These are phyloP conservation scores for Lipomyces sp. DNA, from an alignment of 805 yeast genomes.

Conservation along the genomic window DNA sequence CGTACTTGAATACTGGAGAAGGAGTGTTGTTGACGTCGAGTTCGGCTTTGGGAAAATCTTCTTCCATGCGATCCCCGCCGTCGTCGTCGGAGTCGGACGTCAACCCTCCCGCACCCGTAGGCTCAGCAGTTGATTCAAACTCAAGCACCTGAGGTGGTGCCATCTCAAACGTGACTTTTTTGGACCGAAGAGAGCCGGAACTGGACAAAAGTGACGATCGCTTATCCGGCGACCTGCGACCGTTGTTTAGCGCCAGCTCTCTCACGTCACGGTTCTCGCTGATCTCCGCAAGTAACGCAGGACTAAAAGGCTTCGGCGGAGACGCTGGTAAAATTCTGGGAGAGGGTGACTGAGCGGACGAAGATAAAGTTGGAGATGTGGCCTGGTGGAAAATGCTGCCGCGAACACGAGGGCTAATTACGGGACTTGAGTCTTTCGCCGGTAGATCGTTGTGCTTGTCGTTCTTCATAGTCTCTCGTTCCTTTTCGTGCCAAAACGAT, in stretches of 20 bases:
- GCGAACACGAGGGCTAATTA: slow-evolving; percentile 7
- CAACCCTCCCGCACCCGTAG: neutral
- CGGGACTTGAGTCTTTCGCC: slow-evolving; percentile 7
- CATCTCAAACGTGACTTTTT: slow-evolving; percentile 28
- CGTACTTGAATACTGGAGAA: slow-evolving; percentile 12
- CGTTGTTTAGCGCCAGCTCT: neutral
- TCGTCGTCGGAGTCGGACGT: slow-evolving; percentile 2
- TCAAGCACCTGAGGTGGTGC: slow-evolving; percentile 27
- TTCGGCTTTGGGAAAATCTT: neutral
- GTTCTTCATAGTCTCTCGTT: slow-evolving; percentile 2
- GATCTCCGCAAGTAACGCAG: neutral
- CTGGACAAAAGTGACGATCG: slow-evolving; percentile 22
- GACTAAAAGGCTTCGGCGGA: slow-evolving; percentile 5
- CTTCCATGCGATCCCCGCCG: neutral
- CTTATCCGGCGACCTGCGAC: slow-evolving; percentile 6
- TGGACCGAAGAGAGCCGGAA: slow-evolving; percentile 16
- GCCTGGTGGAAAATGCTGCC: slow-evolving; percentile 18
- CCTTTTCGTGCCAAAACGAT: slow-evolving; percentile 27
- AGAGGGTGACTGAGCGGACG: neutral
- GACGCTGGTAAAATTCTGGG: slow-evolving; percentile 7
- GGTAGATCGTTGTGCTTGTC: neutral
- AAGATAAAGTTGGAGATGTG: neutral
- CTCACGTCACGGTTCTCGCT: neutral
- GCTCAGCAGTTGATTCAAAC: slow-evolving; percentile 18
- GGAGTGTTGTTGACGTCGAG: neutral